Conservation (phyloP, 106 monocot genomes). For the Phalaenopsis aphrodite region DNA sequence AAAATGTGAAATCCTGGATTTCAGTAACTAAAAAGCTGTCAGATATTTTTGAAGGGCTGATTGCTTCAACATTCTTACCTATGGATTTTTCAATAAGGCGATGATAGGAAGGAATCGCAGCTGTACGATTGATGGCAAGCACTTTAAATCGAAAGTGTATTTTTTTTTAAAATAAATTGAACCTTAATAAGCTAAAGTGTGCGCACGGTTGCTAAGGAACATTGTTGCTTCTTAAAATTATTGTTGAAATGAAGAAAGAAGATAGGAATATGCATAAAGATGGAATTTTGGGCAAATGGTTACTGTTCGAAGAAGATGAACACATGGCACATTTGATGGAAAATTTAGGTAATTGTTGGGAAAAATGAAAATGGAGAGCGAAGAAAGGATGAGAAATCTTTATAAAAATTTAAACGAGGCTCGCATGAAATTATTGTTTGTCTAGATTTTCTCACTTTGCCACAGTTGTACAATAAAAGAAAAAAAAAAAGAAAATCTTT, state of each 20-base stretch:
- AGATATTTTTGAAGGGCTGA: background rate
- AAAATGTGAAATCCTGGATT: background rate
- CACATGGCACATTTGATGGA: background rate
- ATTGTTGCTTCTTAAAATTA: background rate
- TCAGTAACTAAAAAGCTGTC: background rate
- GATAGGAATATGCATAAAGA: background rate
- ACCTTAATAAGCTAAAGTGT: background rate
- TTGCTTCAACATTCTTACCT: background rate
- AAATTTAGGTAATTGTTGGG: background rate
- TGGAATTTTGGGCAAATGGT: background rate
- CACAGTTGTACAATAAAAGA: background rate
- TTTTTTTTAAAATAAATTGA: background rate
- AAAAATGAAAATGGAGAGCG: background rate
- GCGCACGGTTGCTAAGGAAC: background rate
- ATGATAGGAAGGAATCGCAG: background rate
- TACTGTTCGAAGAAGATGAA: background rate
- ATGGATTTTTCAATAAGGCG: background rate
- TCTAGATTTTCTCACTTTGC: background rate
- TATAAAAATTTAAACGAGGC: background rate
- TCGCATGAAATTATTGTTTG: no score
- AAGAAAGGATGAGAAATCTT: no score
- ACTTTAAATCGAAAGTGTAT: background rate
- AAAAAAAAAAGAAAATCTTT: background rate
- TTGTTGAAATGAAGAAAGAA: conserved; percentile 3
- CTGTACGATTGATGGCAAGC: background rate